Conservation (phyloP, 1,139 yeast species). For the Yamadazyma triangularis region DNA sequence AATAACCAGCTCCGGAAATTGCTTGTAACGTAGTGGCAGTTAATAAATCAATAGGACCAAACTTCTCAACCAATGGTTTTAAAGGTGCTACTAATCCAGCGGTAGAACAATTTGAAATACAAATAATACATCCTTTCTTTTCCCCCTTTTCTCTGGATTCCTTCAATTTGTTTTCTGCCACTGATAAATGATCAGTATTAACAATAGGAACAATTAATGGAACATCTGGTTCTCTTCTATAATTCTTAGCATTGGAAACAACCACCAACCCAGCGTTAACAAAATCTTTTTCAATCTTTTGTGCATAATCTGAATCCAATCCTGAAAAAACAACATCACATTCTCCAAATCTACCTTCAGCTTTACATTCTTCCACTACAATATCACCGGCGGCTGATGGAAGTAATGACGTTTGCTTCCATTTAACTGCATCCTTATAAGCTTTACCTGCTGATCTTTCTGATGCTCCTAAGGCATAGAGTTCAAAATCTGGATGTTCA, state of each 20-base stretch:
- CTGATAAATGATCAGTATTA: constrained; percentile 86
- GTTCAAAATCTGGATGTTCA: constrained; percentile 85
- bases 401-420: constrained; percentile 89
- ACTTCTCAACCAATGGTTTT: constrained; percentile 81
- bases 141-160: constrained; percentile 50
- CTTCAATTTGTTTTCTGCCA: constrained; percentile 62
- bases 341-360: constrained; percentile 66
- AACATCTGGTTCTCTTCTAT: constrained; percentile 81
- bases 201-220: constrained; percentile 95
- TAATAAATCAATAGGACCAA: constrained; percentile 84
- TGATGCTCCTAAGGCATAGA: constrained; percentile 88
- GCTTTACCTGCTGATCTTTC: constrained; percentile 88
- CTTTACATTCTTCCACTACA: constrained; percentile 71
- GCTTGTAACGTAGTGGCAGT: constrained; percentile 95
- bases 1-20: constrained; percentile 96
- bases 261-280: constrained; percentile 78
- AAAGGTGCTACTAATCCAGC: constrained; percentile 97
- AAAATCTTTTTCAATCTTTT: constrained; percentile 82
- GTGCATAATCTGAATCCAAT: constrained; percentile 89
- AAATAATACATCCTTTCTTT: constrained; percentile 75
- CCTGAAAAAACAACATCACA: constrained; percentile 97
- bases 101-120: constrained; percentile 97
- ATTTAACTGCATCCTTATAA: constrained; percentile 79
- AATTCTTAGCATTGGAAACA: constrained; percentile 93
- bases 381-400: constrained; percentile 65